Conservation (phyloP, 495 filamentous ascomycete species). For the Penicillium goetzii region DNA sequence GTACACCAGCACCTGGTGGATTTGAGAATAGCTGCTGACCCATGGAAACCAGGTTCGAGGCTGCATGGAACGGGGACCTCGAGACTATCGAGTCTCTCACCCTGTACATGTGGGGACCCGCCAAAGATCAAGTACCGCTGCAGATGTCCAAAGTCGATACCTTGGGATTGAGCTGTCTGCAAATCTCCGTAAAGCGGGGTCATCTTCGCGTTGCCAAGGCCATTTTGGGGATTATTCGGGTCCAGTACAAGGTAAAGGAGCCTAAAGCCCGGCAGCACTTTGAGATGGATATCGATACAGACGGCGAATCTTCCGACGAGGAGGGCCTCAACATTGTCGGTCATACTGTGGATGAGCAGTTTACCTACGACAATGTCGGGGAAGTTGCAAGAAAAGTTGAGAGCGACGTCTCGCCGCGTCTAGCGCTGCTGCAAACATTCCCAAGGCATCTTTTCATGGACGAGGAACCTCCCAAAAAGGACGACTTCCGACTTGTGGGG, state of each 20-base stretch:
- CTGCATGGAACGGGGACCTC: constrained; percentile 68
- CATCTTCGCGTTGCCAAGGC: constrained; percentile 62
- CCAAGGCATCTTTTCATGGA: constrained; percentile 40
- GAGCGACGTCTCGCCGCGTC: constrained; percentile 55
- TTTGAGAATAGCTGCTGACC: constrained; percentile 17
- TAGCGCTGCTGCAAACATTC: constrained; percentile 43
- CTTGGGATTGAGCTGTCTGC: constrained; percentile 56
- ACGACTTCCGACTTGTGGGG: background rate
- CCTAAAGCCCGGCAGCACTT: constrained; percentile 48
- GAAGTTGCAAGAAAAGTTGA: constrained; percentile 65
- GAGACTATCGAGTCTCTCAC: constrained; percentile 55
- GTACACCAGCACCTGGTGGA: constrained; percentile 11
- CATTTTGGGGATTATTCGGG: constrained; percentile 66
- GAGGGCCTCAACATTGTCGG: constrained; percentile 50
- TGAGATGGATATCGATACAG: constrained; percentile 41
- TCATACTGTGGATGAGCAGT: constrained; percentile 57
- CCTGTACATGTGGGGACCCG: constrained; percentile 45
- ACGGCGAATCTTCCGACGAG: constrained; percentile 34
- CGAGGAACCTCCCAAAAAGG: background rate
- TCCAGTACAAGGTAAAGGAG: constrained; percentile 62
- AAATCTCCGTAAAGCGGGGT: constrained; percentile 64
- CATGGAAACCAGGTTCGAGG: constrained; percentile 58
- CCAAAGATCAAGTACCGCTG: constrained; percentile 54
- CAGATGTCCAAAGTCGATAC: constrained; percentile 61
- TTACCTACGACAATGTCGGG: constrained; percentile 73